phyloP scores from a whole-genome alignment of 345 rosid species.

The Aquilaria sinensis region DNA sequence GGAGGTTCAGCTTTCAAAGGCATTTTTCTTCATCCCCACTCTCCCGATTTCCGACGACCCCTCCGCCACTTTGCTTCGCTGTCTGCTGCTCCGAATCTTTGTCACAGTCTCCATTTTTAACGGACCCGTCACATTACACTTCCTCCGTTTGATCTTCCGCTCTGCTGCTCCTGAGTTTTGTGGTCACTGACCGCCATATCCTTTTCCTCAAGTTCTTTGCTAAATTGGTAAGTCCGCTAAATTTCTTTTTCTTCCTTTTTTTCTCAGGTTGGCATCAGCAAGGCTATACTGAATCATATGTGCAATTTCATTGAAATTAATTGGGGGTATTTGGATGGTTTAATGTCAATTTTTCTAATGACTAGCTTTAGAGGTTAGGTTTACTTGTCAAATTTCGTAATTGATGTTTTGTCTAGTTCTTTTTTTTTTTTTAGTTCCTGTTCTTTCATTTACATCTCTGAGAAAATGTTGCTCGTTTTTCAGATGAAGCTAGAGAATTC shows the following conservation, averaged over 20 bases:
- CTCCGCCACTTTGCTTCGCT: slow-evolving; percentile 18
- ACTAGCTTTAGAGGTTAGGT: background rate
- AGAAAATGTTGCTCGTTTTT: too few relatives aligned
- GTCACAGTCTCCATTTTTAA: slow-evolving; percentile 14
- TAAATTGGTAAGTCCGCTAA: slow-evolving; percentile 36
- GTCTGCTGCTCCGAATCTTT: slow-evolving; percentile 16
- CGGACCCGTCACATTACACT: slow-evolving; percentile 33
- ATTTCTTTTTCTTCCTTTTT: background rate
- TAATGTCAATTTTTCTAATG: background rate
- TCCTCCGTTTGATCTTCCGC: slow-evolving; percentile 53
- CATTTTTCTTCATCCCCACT: slow-evolving; percentile 7
- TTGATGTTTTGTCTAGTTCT: too few relatives aligned
- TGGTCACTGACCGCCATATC: slow-evolving; percentile 62
- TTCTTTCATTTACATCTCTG: background rate
- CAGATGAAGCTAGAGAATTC: too few relatives aligned
- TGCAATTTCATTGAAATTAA: background rate
- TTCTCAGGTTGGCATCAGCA: background rate
- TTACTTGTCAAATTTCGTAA: background rate
- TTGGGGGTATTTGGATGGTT: background rate
- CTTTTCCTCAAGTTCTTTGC: slow-evolving; percentile 56
- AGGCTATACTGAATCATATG: background rate
- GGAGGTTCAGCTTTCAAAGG: background rate
- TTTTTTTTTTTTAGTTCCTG: too few relatives aligned
- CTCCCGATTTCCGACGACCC: slow-evolving; percentile 17
- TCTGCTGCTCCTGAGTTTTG: slow-evolving; percentile 50